phyloP scores from a whole-genome alignment of 805 yeast genomes.

The Huiozyma sinensis region DNA sequence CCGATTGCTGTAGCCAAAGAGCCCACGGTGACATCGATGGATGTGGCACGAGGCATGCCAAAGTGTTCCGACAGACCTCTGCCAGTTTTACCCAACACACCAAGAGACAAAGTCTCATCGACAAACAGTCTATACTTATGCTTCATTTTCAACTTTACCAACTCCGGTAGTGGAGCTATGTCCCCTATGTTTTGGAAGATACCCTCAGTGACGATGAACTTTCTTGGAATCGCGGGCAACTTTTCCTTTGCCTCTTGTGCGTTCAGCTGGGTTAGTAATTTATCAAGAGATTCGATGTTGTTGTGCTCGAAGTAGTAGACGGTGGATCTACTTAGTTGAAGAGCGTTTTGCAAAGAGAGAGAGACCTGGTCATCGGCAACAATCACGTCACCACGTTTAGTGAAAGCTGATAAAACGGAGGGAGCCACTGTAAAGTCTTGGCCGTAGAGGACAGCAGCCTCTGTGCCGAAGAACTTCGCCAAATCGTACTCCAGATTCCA shows the following conservation, averaged over 20 bases:
- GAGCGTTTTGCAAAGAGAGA: constrained; percentile 77
- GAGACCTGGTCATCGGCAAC: constrained; percentile 75
- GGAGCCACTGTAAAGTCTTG: constrained; percentile 85
- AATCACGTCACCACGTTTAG: constrained; percentile 89
- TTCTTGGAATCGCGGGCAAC: constrained; percentile 60
- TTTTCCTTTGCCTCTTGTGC: constrained; percentile 51
- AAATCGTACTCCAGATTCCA: constrained; percentile 65
- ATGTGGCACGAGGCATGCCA: constrained; percentile 49
- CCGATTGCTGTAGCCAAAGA: constrained; percentile 74
- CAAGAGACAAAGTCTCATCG: constrained; percentile 82
- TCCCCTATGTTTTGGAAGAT: constrained; percentile 76
- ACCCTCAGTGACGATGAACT: constrained; percentile 88
- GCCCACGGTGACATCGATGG: constrained; percentile 79
- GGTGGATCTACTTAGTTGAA: constrained; percentile 75
- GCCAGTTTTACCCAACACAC: constrained; percentile 77
- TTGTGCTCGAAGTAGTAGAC: constrained; percentile 70
- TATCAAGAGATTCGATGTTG: constrained; percentile 73
- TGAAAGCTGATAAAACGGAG: constrained; percentile 84
- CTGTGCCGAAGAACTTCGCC: constrained; percentile 66
- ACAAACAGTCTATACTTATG: constrained; percentile 78
- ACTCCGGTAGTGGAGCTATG: constrained; percentile 53
- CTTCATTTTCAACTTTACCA: constrained; percentile 65
- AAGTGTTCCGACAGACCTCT: constrained; percentile 75
- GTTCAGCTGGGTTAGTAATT: constrained; percentile 48
- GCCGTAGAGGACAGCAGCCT: constrained; percentile 74